Base-by-base conservation (phyloP, 2,329 filamentous ascomycete species). In the Microdochium paspali region DNA sequence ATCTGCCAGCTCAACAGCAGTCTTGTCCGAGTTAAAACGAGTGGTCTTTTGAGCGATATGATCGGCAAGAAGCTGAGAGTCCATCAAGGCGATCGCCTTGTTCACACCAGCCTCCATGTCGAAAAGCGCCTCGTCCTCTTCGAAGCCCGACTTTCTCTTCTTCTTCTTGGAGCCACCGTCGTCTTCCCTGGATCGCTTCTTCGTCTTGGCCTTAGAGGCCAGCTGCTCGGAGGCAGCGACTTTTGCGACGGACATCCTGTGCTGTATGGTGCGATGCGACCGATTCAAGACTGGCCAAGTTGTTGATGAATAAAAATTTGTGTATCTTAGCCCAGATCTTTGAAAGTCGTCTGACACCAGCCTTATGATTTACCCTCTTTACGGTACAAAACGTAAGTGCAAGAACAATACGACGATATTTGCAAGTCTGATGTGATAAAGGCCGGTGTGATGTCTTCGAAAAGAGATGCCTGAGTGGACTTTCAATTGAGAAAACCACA, bases 1-100 rank as follows among this genome's bases (percentile, higher is more conserved):
- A 61, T 96, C 90, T 48, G 87, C 84, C 26, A 95, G 70, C 67
- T 98, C 93, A 35, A 97, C 78, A 1, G 82, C 72, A 56, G 87
- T 95, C 58, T 96, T 66, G 46, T 95, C 85, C 24, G 79, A 80
- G 47, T 89, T 87, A 59, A 91, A 94, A 23, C 85, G 77, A 53
- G 77, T 80, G 46, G 87, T 84, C 60, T 86, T 80, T 60, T 93
- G 84, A 6, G 86, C 86, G 51, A 96, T 73, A 63, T 95, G 83
- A 63, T 96, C 91, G 2, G 90, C 87, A 44, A 96, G 70, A 39
- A 96, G 73, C 54, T 84, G 80, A 50, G 80, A 84, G 64, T 95
- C 88, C 84, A 96, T 90, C 51, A 81, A 79, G 42, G 82, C 79
- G 61, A 96, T 87, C 3, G 86, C 79, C 53, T 80, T 81, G 67